A percentile compares a stretch with the other conserved stretches of the same genome.
Evolutionary conservation across 345 rosid genomes (phyloP).

Genomic region (Draba incana): DNA sequence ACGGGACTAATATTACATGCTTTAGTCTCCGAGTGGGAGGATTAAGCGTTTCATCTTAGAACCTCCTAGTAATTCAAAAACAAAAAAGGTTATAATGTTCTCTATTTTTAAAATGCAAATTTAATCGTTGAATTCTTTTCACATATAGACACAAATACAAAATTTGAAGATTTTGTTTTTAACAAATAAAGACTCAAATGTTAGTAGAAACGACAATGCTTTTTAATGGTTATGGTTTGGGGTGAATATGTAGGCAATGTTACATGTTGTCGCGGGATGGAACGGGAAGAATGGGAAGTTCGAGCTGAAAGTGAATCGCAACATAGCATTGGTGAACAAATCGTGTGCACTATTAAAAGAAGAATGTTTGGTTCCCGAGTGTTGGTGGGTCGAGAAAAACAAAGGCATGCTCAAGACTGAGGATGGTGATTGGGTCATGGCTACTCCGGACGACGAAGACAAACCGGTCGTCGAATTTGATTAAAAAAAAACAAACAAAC

Average conservation of each 20-base stretch:
- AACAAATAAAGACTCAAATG: background rate
- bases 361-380: constrained; percentile 71
- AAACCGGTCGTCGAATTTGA: constrained; percentile 46
- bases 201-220: background rate
- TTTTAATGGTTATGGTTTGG: background rate
- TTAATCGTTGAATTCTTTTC: too few species aligned
- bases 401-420: constrained; percentile 63
- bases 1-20: too few species aligned
- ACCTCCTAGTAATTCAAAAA: too few species aligned
- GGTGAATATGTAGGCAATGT: constrained; percentile 60
- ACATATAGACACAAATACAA: background rate
- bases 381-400: constrained; percentile 94
- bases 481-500: background rate
- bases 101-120: too few species aligned
- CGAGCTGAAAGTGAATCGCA: constrained; percentile 67
- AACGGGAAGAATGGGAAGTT: constrained; percentile 58
- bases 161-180: background rate
- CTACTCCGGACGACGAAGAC: constrained; percentile 62
- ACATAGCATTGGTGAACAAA: constrained; percentile 83
- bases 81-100: too few species aligned
- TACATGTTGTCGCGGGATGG: constrained; percentile 84
- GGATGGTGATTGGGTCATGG: constrained; percentile 70
- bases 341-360: constrained; percentile 61
- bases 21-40: too few species aligned
- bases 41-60: too few species aligned